phyloP scores from a whole-genome alignment of 768 basidiomycete species.

The Solioccasus polychromus region DNA sequence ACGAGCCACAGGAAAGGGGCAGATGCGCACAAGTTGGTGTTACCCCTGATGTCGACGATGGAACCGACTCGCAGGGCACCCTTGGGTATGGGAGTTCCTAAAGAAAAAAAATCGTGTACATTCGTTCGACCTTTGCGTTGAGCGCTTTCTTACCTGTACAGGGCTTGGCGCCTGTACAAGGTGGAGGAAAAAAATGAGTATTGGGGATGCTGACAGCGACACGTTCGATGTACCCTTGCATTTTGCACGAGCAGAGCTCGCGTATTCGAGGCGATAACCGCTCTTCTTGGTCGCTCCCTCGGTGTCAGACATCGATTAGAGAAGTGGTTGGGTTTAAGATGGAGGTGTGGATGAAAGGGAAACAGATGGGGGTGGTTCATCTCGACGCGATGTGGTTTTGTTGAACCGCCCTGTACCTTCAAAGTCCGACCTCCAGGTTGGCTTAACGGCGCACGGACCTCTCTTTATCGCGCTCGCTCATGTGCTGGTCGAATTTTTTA shows the following conservation, averaged over 20 bases:
- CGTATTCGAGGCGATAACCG: constrained; percentile 80
- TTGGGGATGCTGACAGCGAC: constrained; percentile 11
- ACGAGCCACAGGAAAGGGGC: constrained; percentile 1
- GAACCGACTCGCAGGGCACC: constrained; percentile 71
- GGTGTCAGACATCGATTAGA: constrained; percentile 33
- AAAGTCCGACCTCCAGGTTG: constrained; percentile 35
- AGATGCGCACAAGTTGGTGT: constrained; percentile 57
- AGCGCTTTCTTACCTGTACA: constrained; percentile 51
- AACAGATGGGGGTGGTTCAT: constrained; percentile 35
- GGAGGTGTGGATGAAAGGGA: constrained; percentile 27
- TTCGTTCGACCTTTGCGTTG: background rate
- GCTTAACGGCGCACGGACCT: constrained; percentile 36
- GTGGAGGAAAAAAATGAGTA: constrained; percentile 21
- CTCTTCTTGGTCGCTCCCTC: constrained; percentile 33
- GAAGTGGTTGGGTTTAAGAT: constrained; percentile 15
- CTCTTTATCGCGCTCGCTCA: constrained; percentile 24
- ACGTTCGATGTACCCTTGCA: constrained; percentile 62
- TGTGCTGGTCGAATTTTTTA: constrained; percentile 18
- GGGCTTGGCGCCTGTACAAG: constrained; percentile 83
- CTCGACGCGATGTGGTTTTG: constrained; percentile 39
- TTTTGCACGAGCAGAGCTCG: constrained; percentile 62
- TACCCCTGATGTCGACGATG: constrained; percentile 70
- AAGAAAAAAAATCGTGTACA: constrained; percentile 11
- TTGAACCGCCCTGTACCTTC: constrained; percentile 37
- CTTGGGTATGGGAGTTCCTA: constrained; percentile 72